phyloP scores from a whole-genome alignment of 2,329 filamentous ascomycete species.

The Colletotrichum sp. region DNA sequence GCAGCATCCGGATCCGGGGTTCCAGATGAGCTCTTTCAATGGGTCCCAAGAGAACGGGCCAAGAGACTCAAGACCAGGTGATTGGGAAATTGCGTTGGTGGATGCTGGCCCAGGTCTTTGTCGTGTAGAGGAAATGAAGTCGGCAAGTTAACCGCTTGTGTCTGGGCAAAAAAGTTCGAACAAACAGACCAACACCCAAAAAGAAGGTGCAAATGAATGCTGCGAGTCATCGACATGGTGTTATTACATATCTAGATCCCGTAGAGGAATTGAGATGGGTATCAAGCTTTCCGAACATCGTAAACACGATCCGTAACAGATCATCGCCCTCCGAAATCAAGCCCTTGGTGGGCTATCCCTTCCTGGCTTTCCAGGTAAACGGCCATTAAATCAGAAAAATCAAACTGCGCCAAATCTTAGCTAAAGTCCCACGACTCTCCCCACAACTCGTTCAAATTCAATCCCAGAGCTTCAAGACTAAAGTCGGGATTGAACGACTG shows the following conservation, averaged over 20 bases:
- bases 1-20: background rate
- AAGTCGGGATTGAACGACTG: slow-evolving; percentile 53
- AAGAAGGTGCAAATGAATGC: background rate
- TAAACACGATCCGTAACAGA: background rate
- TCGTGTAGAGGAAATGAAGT: background rate
- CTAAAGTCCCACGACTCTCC: slow-evolving; percentile 52
- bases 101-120: background rate
- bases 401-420: slow-evolving; percentile 17
- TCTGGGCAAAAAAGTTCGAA: background rate
- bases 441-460: slow-evolving; percentile 61
- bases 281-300: slow-evolving; percentile 17
- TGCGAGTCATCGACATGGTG: slow-evolving; percentile 6
- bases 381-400: background rate
- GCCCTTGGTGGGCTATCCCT: background rate
- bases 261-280: slow-evolving; percentile 16
- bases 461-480: slow-evolving; percentile 56
- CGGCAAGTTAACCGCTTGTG: background rate
- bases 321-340: background rate
- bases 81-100: background rate
- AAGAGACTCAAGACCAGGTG: background rate
- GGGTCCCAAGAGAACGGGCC: background rate
- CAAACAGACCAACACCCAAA: background rate
- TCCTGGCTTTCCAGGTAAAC: background rate
- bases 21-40: background rate
- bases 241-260: slow-evolving; percentile 2